Percentiles rank a stretch among this genome's conserved stretches.
Conservation (phyloP, 768 basidiomycete species). For the Kondoa malvinella region DNA sequence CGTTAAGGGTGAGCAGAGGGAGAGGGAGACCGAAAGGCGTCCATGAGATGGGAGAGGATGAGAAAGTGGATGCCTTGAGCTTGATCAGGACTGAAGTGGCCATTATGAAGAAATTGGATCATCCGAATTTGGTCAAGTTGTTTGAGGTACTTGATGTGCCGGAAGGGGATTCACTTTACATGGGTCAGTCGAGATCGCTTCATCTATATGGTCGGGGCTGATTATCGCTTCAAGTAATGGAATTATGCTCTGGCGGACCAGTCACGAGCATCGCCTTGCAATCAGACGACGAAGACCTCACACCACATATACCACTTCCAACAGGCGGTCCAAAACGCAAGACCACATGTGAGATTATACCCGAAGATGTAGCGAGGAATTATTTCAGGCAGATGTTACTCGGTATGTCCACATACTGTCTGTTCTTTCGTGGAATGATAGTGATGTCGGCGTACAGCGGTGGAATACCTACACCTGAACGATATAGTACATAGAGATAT, state of each 20-base stretch:
- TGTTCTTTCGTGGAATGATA: too few relatives aligned
- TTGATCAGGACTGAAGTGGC: conserved; percentile 71
- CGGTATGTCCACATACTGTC: conserved; percentile 5
- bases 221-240: conserved; percentile 12
- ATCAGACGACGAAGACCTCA: too few relatives aligned
- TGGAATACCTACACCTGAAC: conserved; percentile 25
- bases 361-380: conserved; percentile 18
- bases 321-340: not conserved
- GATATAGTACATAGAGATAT: conserved; percentile 28
- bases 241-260: conserved; percentile 15
- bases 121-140: conserved; percentile 38
- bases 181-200: conserved; percentile 13
- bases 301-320: conserved; percentile 14
- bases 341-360: conserved; percentile 16
- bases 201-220: not conserved
- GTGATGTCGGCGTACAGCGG: conserved; percentile 1
- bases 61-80: conserved; percentile 22
- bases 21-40: conserved; percentile 6
- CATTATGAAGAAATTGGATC: conserved; percentile 71
- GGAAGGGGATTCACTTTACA: conserved; percentile 23
- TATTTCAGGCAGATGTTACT: conserved; percentile 26
- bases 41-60: conserved; percentile 20
- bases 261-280: conserved; percentile 11
- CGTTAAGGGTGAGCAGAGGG: conserved; percentile 11
- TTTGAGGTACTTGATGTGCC: conserved; percentile 40